Evolutionary conservation across 805 yeast genomes (phyloP), one percentile per base, ranked within the genome.

Genomic region (Huiozyma naganishii): DNA sequence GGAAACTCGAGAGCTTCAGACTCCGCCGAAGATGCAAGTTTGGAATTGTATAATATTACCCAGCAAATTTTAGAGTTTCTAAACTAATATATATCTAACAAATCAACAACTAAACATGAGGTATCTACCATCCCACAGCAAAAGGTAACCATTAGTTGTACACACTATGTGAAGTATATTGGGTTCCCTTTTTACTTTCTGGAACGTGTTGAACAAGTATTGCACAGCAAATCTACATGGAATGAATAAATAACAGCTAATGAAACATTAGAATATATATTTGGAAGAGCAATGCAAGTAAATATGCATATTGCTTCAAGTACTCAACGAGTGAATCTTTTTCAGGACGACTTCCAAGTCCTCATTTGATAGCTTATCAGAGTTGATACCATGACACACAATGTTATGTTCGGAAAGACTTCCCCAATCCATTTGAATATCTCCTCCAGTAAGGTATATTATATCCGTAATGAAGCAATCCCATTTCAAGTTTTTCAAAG

Each of bases 41-140:
- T 73, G 41, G 84, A 79, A 58, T 66, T 79, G 52, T 78, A 74
- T 61, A 78, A 77, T 55, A 72, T 79, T 56, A 77, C 84, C 7
- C 83, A 77, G 57, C 84, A 79, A 63, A 79, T 79, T 42, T 68
- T 79, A 53, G 82, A 78, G 53, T 65, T 65, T 51, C 48, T 62
- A 37, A 55, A 61, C 38, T 59, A 44, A 49, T 17, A 17, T 17
- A 17, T 17, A 3, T 17, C 23, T 17, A 17, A 17, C 23, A 17
- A 17, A 17, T 17, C 23, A 17, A 17, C 4, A 17, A 17, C 23
- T 17, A 17, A 17, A 17, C 23, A 17, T 4, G 4, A 17, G 23
- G 4, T 17, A 17, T 17, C 23, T 17, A 17, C 23, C 23, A 17
- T 17, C 23, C 23, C 23, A 2, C 23, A 17, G 23, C 23, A 17